Evolutionary conservation across 805 yeast genomes (phyloP).

Genomic region (Candida fluviatilis): DNA sequence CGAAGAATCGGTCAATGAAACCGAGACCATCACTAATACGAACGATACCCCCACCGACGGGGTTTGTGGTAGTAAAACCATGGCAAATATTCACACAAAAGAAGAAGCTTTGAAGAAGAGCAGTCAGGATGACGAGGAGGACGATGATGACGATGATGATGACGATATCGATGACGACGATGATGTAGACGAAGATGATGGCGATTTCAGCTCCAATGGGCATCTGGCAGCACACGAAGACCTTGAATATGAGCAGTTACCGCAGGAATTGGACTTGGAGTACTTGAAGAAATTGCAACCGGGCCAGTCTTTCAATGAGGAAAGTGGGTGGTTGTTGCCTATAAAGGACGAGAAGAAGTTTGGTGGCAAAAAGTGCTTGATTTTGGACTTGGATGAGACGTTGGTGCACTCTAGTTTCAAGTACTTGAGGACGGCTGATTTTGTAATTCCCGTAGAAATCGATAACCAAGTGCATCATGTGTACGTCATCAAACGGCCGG

Average conservation of each 20-base stretch:
- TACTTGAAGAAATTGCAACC: slow-evolving; percentile 66
- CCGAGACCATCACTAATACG: slow-evolving; percentile 39
- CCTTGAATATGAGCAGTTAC: slow-evolving; percentile 7
- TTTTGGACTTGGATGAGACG: slow-evolving; percentile 92
- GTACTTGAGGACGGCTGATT: slow-evolving; percentile 87
- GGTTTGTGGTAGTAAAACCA: not conserved
- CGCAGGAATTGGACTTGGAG: slow-evolving; percentile 28
- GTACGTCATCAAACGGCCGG: slow-evolving; percentile 95
- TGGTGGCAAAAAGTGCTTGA: slow-evolving; percentile 73
- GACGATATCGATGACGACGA: slow-evolving; percentile 7
- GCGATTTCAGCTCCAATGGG: slow-evolving; percentile 12
- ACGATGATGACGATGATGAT: slow-evolving; percentile 6
- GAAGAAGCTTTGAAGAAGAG: slow-evolving; percentile 6
- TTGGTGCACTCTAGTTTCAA: slow-evolving; percentile 94
- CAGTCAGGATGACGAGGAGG: slow-evolving; percentile 4
- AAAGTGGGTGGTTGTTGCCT: slow-evolving; percentile 62
- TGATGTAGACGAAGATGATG: slow-evolving; percentile 13
- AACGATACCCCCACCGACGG: slow-evolving; percentile 19
- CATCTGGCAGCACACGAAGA: not conserved
- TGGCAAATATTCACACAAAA: not conserved
- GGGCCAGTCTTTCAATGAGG: slow-evolving; percentile 63
- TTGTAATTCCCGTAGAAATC: slow-evolving; percentile 95
- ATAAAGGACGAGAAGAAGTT: slow-evolving; percentile 45
- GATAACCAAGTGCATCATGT: slow-evolving; percentile 91
- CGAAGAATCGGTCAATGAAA: slow-evolving; percentile 36